phyloP scores from a whole-genome alignment of 257 asterid species.

The Mitragyna speciosa region DNA sequence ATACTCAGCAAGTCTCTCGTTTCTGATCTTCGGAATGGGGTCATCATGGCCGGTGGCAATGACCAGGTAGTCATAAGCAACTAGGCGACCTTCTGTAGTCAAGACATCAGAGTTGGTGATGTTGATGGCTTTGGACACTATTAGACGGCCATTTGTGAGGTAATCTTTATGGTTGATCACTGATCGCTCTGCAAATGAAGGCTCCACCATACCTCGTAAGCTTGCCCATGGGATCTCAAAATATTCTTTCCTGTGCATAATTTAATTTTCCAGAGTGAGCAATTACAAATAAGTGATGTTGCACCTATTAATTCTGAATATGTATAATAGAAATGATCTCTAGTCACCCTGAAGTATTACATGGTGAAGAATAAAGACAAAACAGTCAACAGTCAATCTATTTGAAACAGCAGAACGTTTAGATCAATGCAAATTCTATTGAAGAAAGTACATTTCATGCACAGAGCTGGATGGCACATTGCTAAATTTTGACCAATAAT shows the following conservation, averaged over 20 bases:
- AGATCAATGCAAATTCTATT: not conserved
- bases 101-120: constrained; percentile 56
- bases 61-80: constrained; percentile 72
- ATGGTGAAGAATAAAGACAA: not conserved
- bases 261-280: not conserved
- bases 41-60: constrained; percentile 81
- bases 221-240: constrained; percentile 91
- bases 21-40: constrained; percentile 44
- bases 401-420: not conserved
- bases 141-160: constrained; percentile 65
- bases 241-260: constrained; percentile 69
- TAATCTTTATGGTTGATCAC: constrained; percentile 76
- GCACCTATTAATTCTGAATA: not conserved
- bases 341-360: not conserved
- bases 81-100: constrained; percentile 58
- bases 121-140: constrained; percentile 58
- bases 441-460: not conserved
- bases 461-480: not conserved
- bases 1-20: constrained; percentile 52
- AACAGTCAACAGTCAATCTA: not conserved
- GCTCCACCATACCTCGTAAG: constrained; percentile 79
- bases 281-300: not conserved
- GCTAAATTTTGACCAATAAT: no score
- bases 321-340: not conserved
- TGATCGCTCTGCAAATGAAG: constrained; percentile 67